These are phyloP conservation scores for Calonectria crousiana DNA, from an alignment of 2,329 filamentous ascomycete species.

Conservation along the genomic window DNA sequence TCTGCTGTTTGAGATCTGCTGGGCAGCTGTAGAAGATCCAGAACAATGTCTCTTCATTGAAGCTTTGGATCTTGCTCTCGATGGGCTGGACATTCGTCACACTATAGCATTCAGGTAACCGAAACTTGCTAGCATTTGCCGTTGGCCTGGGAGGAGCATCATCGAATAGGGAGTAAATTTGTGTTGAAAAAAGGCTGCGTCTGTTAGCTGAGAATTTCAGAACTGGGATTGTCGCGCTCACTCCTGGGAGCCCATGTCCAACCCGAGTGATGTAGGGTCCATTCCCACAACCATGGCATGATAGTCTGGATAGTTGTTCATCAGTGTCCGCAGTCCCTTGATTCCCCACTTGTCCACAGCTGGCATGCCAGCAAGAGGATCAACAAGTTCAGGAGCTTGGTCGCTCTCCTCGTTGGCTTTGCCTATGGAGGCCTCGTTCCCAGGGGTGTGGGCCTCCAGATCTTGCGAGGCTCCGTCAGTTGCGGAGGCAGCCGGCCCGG, in stretches of 20 bases:
- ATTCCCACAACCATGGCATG: constrained; percentile 71
- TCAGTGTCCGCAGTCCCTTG: constrained; percentile 72
- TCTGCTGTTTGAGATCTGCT: constrained; percentile 71
- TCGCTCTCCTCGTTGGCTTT: constrained; percentile 60
- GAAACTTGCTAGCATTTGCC: constrained; percentile 63
- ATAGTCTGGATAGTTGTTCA: constrained; percentile 74
- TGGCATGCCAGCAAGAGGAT: constrained; percentile 72
- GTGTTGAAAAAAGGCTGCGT: constrained; percentile 66
- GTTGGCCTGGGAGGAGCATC: constrained; percentile 69
- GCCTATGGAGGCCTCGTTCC: constrained; percentile 54
- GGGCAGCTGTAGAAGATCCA: constrained; percentile 79
- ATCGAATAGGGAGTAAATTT: constrained; percentile 72
- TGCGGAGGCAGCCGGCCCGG: constrained; percentile 46
- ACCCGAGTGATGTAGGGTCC: constrained; percentile 67
- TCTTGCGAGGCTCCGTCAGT: constrained; percentile 49
- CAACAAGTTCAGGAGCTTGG: constrained; percentile 58
- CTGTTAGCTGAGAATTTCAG: constrained; percentile 31
- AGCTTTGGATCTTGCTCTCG: constrained; percentile 73
- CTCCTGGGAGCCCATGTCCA: constrained; percentile 70
- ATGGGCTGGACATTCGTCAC: constrained; percentile 75
- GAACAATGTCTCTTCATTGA: constrained; percentile 77
- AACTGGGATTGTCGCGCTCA: constrained; percentile 53
- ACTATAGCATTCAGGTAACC: constrained; percentile 74
- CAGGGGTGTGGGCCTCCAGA: constrained; percentile 55
- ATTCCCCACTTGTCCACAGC: constrained; percentile 74